Evolutionary conservation across 148 eudicot genomes (phyloP), one percentile per base, ranked within the genome.

Genomic region (Spergularia bocconei): DNA sequence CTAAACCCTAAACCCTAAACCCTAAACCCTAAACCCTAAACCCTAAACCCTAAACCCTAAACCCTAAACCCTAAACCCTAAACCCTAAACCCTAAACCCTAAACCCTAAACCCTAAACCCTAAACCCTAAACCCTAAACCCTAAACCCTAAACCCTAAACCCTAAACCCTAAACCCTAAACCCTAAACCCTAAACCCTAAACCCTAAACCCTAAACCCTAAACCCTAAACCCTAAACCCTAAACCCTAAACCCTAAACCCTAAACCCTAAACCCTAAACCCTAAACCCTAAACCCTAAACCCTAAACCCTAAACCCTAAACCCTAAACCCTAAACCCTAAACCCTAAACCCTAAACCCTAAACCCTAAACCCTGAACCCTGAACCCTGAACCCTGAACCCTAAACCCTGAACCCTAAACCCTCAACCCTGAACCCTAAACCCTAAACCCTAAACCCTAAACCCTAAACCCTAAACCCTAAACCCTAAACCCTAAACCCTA

Each of bases 1-100:
- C 76, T 65, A 7, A 71, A 78, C 23, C 75, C 80, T 56, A 7
- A 63, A 78, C 53, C 63, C 81, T 65, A 5, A 69, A 59, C 12
- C 58, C 62, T 57, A 25, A 50, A 63, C 53, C 65, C 73, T 65
- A 41, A 48, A 67, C 55, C 63, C 77, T 67, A 66, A 51, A 72
- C 65, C 72, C 72, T 72, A 33, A 36, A 72, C 65, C 72, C 77
- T 76, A 66, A 52, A 72, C 73, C 63, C 72, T 69, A 64, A 39
- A 66, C 73, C 53, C 77, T 55, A 64, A 33, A 65, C 64, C 72
- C 77, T 63, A 72, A 79, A 79, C 72, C 73, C 81, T 67, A 72
- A 79, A 79, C 77, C 81, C 81, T 67, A 72, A 79, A 73, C 77
- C 81, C 81, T 50, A 72, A 79, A 78, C 60, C 61, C n/a, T n/a